These are phyloP conservation scores for Rugonectria rugulosa DNA, from an alignment of 2,329 filamentous ascomycete genomes.

Conservation along the genomic window DNA sequence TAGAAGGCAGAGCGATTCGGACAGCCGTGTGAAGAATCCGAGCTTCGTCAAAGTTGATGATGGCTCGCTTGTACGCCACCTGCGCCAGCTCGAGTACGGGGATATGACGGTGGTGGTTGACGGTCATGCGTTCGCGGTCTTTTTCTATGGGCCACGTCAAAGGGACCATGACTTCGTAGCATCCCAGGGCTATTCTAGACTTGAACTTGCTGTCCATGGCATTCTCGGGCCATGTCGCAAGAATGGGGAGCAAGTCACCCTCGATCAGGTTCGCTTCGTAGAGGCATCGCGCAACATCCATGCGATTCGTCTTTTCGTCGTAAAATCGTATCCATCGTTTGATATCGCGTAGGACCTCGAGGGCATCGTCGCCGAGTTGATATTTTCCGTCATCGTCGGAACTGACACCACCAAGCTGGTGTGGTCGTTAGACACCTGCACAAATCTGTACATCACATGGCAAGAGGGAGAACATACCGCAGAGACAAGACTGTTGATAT, in stretches of 20 bases:
- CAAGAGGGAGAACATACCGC: constrained; percentile 68
- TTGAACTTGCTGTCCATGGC: constrained; percentile 77
- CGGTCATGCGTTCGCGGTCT: constrained; percentile 80
- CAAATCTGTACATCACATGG: neutral
- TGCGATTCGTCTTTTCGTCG: constrained; percentile 90
- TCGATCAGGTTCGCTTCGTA: constrained; percentile 92
- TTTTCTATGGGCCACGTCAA: constrained; percentile 93
- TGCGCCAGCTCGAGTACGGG: constrained; percentile 90
- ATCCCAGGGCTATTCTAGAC: constrained; percentile 81
- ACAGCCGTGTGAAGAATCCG: constrained; percentile 83
- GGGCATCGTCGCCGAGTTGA: constrained; percentile 88
- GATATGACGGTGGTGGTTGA: constrained; percentile 91
- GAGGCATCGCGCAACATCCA: constrained; percentile 93
- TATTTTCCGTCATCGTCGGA: constrained; percentile 83
- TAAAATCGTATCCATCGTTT: constrained; percentile 95
- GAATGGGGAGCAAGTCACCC: constrained; percentile 88
- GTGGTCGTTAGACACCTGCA: constrained; percentile 23
- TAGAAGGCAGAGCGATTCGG: constrained; percentile 82
- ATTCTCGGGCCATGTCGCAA: constrained; percentile 81
- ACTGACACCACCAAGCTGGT: constrained; percentile 84
- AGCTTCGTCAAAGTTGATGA: constrained; percentile 82
- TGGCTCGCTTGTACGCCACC: constrained; percentile 85
- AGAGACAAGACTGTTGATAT: constrained; percentile 92
- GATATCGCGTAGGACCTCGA: constrained; percentile 90
- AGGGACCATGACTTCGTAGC: constrained; percentile 88